Evolutionary conservation across 2,329 filamentous ascomycete genomes (phyloP), one percentile per base, ranked within the genome.

Genomic region (Helicocarpus griseus): DNA sequence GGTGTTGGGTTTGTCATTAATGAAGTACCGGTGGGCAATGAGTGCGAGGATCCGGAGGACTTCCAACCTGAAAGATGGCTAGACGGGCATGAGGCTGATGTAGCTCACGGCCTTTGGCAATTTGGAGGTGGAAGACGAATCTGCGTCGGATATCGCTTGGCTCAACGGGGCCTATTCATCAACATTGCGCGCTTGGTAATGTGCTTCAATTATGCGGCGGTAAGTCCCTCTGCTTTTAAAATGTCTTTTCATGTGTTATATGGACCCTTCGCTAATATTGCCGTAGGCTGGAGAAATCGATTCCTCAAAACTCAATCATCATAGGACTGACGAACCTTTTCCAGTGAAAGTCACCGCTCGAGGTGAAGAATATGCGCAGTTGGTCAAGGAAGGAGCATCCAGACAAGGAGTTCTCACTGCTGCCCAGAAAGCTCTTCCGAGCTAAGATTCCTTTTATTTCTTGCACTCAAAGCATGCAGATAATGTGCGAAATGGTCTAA

Each of bases 41-140:
- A 67, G 17, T 64, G 58, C 24, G 63, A 64, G 3, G 54, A 66
- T 5, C 60, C 67, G 1, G 56, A 61, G 1, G 51, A 51, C 0
- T 69, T 70, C 41, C 51, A 55, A 29, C 68, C 67, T 0, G 67
- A 69, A 46, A 47, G 68, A n/a, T 71, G 67, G 67, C 53, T 72
- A 6, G 61, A 70, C 49, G 61, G 62, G 1, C 47, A 62, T n/a
- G 61, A 66, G 39, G 47, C 47, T 4, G 62, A 66, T 50, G 41
- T 58, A 0, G 35, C 58, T 2, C 62, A 67, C 50, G 64, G 64
- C 4, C 58, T 65, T 21, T 67, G 61, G 62, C 55, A 61, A 21
- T 70, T 70, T 61, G 68, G 68, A 2, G 60, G 57, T 31, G 67
- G 66, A 5, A 54, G 67, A 11, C 58, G 67, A n/a, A 54, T 66